Conservation (phyloP, 768 basidiomycete species). For the Daedalea quercina region DNA sequence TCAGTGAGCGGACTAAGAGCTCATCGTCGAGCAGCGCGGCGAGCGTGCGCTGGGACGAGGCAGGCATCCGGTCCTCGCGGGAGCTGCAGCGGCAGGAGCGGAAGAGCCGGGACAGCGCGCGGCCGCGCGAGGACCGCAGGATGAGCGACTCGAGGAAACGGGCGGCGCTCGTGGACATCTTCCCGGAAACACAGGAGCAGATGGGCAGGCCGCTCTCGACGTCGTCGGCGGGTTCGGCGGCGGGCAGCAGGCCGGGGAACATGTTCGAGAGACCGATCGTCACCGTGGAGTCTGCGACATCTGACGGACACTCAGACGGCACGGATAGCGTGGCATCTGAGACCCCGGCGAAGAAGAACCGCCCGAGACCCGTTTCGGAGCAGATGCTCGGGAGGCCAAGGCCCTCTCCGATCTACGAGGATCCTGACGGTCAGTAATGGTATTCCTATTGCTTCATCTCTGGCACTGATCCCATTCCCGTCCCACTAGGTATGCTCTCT, state of each 20-base stretch:
- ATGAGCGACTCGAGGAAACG: conserved; percentile 46
- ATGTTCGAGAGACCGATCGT: conserved; percentile 22
- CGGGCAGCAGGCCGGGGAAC: conserved; percentile 3
- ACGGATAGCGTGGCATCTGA: conserved; percentile 14
- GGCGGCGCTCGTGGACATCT: conserved; percentile 51
- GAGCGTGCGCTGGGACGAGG: conserved; percentile 48
- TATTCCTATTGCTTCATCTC: background rate
- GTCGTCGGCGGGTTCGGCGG: conserved; percentile 6
- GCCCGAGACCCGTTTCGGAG: conserved; percentile 59
- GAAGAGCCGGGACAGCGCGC: conserved; percentile 25
- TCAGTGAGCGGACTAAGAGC: conserved; percentile 33
- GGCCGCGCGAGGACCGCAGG: conserved; percentile 36
- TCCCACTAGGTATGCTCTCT: conserved; percentile 47
- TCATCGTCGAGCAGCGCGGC: conserved; percentile 26
- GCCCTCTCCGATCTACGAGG: conserved; percentile 42
- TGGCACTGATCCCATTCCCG: conserved; percentile 2
- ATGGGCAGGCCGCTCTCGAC: conserved; percentile 6
- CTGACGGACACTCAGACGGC: conserved; percentile 37
- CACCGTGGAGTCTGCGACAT: conserved; percentile 46
- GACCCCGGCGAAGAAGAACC: conserved; percentile 34
- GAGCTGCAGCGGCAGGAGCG: conserved; percentile 30
- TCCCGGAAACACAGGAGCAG: conserved; percentile 35
- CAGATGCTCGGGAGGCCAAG: conserved; percentile 44
- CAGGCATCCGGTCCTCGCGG: conserved; percentile 39
- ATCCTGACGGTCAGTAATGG: conserved; percentile 41